Evolutionary conservation across 805 yeast species (phyloP).

Genomic region (Suhomyces xylopsoci): DNA sequence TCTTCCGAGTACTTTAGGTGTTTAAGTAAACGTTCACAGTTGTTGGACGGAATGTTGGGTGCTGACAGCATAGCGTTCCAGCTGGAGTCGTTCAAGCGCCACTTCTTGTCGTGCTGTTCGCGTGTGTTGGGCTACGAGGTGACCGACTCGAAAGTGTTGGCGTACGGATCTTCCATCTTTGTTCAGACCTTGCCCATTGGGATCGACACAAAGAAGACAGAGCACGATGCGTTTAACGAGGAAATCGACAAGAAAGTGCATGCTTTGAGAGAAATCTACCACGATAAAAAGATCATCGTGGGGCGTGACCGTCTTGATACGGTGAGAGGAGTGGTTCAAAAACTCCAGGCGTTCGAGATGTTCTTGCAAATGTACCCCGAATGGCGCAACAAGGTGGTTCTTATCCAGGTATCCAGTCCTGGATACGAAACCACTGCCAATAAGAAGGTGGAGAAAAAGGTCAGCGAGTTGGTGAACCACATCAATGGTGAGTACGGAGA

Average conservation of each 20-base stretch:
- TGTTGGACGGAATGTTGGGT: constrained; percentile 90
- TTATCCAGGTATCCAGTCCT: constrained; percentile 90
- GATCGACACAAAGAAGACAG: constrained; percentile 69
- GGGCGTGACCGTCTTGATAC: constrained; percentile 93
- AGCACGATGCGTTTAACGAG: constrained; percentile 52
- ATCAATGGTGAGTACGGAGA: constrained; percentile 86
- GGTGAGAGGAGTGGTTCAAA: constrained; percentile 92
- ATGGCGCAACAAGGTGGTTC: constrained; percentile 81
- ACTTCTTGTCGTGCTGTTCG: constrained; percentile 86
- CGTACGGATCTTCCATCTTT: constrained; percentile 73
- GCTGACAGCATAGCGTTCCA: constrained; percentile 86
- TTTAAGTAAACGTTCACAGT: constrained; percentile 73
- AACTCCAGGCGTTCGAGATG: constrained; percentile 84
- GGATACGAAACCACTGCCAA: constrained; percentile 49
- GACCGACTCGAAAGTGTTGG: constrained; percentile 52
- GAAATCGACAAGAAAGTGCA: constrained; percentile 59
- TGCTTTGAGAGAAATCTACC: constrained; percentile 61
- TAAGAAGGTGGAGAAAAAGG: constrained; percentile 72
- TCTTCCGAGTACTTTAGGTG: constrained; percentile 91
- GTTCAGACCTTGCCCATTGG: constrained; percentile 86
- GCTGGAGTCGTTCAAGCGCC: constrained; percentile 80
- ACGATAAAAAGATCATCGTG: constrained; percentile 71
- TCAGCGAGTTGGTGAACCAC: constrained; percentile 72
- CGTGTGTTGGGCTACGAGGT: constrained; percentile 83
- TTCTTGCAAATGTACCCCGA: constrained; percentile 89